Evolutionary conservation across 164 flowering plant species (phyloP).

Genomic region (Sedum album): DNA sequence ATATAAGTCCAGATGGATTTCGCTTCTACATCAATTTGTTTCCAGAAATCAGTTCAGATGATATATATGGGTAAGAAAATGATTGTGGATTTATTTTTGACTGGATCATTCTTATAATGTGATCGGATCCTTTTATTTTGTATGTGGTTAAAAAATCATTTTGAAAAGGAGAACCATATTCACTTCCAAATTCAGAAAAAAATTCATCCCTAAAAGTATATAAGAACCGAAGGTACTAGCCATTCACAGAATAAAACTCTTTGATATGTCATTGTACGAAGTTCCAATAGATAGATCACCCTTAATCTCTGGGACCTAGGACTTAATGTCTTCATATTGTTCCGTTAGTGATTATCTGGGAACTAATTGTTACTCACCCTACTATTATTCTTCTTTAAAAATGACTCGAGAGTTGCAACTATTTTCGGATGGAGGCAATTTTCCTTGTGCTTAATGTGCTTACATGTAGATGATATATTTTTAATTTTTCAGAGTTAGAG

Average conservation of each 20-base stretch:
- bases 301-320: background rate
- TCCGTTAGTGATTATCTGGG: background rate
- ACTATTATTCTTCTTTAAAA: background rate
- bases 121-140: background rate
- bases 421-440: background rate
- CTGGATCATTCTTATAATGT: background rate
- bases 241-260: no score
- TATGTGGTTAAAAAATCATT: no score
- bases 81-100: background rate
- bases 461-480: background rate
- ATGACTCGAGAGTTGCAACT: background rate
- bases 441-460: background rate
- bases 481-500: background rate
- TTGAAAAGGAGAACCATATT: no score
- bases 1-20: slow-evolving; percentile 86
- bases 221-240: no score
- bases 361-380: background rate
- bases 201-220: no score
- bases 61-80: slow-evolving; percentile 51
- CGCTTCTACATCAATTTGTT: slow-evolving; percentile 80
- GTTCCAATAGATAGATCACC: background rate
- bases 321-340: background rate
- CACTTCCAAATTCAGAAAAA: no score
- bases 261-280: no score
- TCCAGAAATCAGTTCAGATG: slow-evolving; percentile 41